Evolutionary conservation across 202 grass and related monocot species (phyloP).

Genomic region (Zoysia matrella): DNA sequence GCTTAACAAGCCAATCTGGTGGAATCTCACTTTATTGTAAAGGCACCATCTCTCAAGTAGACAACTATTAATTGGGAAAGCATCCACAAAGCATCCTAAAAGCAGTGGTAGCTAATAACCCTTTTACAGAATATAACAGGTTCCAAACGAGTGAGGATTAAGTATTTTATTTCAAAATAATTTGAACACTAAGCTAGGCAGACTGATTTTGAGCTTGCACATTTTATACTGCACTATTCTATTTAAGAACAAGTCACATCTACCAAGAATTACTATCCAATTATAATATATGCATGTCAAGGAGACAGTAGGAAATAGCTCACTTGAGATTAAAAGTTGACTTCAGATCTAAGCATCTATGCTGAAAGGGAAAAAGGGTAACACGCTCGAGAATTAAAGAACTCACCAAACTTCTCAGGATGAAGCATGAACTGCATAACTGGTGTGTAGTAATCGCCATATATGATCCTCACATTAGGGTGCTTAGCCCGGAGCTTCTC

Average conservation of each 20-base stretch:
- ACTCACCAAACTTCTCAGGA: constrained; percentile 85
- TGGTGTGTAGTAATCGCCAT: constrained; percentile 82
- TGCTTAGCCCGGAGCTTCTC: constrained; percentile 73
- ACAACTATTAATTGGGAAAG: neutral
- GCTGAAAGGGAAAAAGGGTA: constrained; percentile 9
- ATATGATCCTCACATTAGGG: constrained; percentile 73
- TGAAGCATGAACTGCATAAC: constrained; percentile 87
- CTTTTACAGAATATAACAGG: constrained; percentile 37
- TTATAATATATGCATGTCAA: constrained; percentile 45
- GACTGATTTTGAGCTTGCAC: constrained; percentile 13
- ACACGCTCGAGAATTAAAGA: constrained; percentile 21
- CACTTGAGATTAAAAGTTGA: constrained; percentile 15
- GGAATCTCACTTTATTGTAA: neutral
- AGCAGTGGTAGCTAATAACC: constrained; percentile 29
- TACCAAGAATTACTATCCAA: constrained; percentile 43
- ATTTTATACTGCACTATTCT: constrained; percentile 23
- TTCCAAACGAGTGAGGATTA: constrained; percentile 24
- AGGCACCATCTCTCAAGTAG: too few species aligned
- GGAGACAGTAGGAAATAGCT: constrained; percentile 17
- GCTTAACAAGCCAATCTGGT: constrained; percentile 20
- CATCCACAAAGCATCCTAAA: constrained; percentile 20
- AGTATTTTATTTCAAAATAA: constrained; percentile 45
- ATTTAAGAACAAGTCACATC: constrained; percentile 18
- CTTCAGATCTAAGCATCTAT: constrained; percentile 17
- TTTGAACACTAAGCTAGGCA: constrained; percentile 30